These are phyloP conservation scores for Solanum piurae DNA, from an alignment of 257 asterid genomes.

Conservation along the genomic window DNA sequence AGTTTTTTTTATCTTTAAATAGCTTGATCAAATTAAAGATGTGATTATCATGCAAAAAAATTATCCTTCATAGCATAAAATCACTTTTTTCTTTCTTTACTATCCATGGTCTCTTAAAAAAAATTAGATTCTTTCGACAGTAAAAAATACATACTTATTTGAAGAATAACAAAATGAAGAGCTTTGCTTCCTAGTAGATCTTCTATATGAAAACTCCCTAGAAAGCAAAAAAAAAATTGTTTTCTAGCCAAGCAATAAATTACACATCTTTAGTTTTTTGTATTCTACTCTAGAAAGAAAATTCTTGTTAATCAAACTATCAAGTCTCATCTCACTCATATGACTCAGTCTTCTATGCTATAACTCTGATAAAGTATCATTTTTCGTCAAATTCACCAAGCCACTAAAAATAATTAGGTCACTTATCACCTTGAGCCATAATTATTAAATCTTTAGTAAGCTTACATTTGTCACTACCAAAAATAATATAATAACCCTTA, in stretches of 20 bases:
- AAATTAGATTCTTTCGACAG: too few species aligned
- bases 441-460: too few species aligned
- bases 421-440: neutral
- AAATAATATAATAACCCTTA: neutral
- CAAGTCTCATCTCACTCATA: neutral
- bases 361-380: too few species aligned
- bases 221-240: too few species aligned
- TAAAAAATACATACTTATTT: too few species aligned
- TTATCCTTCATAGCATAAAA: neutral
- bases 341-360: neutral
- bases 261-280: too few species aligned
- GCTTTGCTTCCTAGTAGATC: too few species aligned
- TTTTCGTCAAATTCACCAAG: neutral
- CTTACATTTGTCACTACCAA: neutral
- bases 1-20: too few species aligned
- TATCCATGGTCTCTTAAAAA: neutral
- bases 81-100: neutral
- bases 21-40: neutral
- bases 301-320: neutral
- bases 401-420: neutral
- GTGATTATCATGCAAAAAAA: neutral
- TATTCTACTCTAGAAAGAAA: neutral
- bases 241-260: too few species aligned
- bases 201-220: too few species aligned
- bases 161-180: too few species aligned